These are phyloP conservation scores for Acacia melanoxylon DNA, from an alignment of 306 rosid genomes.

Conservation along the genomic window DNA sequence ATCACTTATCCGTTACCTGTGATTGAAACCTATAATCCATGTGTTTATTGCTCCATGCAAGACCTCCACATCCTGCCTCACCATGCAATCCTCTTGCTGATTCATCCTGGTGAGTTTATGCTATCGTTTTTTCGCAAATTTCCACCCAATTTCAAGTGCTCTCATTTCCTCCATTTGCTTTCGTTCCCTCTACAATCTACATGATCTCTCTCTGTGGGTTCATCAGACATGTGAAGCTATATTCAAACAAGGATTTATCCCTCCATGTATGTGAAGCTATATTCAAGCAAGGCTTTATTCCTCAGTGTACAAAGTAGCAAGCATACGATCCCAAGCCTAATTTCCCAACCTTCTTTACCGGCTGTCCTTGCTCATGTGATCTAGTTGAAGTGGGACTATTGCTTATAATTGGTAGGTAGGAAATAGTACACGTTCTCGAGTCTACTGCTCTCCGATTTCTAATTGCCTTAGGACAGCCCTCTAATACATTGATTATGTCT, in stretches of 20 bases:
- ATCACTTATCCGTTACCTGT: too few species aligned
- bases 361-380: background rate
- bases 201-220: background rate
- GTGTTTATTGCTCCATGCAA: background rate
- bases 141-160: background rate
- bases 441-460: background rate
- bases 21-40: background rate
- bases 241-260: background rate
- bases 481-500: background rate
- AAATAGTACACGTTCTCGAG: background rate
- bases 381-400: background rate
- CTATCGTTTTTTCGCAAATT: too few species aligned
- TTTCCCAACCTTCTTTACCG: background rate
- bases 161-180: background rate
- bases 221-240: too few species aligned
- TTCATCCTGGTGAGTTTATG: background rate
- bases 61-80: background rate
- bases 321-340: background rate
- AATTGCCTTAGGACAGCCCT: background rate
- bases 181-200: background rate
- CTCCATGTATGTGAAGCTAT: background rate
- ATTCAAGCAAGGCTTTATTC: background rate
- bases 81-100: background rate
- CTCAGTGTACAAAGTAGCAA: background rate
- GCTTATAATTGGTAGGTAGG: background rate